These are phyloP conservation scores for Lecanicillium sp. DNA, from an alignment of 2,329 filamentous ascomycete species.

Conservation along the genomic window DNA sequence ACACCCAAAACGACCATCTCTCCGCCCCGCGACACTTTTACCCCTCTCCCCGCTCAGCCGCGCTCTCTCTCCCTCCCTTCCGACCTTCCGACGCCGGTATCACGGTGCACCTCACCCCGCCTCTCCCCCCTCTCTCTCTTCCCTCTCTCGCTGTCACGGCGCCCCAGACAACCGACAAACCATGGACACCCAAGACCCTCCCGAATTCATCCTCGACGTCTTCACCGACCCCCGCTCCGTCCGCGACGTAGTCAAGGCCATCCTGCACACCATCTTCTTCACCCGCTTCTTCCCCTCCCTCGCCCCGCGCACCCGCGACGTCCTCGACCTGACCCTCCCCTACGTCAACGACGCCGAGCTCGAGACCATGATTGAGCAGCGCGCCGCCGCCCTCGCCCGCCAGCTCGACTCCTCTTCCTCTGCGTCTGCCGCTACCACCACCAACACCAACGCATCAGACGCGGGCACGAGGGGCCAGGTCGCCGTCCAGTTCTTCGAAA, in stretches of 20 bases:
- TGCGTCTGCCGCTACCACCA: slow-evolving; percentile 19
- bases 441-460: slow-evolving; percentile 1
- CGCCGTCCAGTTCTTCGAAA: slow-evolving; percentile 90
- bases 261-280: slow-evolving; percentile 97
- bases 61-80: not conserved
- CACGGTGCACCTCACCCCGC: not conserved
- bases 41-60: no score
- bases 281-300: slow-evolving; percentile 93
- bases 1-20: no score
- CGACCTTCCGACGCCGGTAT: not conserved
- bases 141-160: not conserved
- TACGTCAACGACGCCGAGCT: slow-evolving; percentile 86
- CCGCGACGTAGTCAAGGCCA: slow-evolving; percentile 86
- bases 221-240: slow-evolving; percentile 87
- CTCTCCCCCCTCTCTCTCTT: not conserved
- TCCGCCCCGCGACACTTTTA: no score
- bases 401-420: slow-evolving; percentile 52
- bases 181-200: slow-evolving; percentile 36
- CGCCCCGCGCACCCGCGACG: slow-evolving; percentile 73
- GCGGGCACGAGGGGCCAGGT: slow-evolving; percentile 64
- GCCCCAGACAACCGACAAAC: no score
- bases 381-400: slow-evolving; percentile 69
- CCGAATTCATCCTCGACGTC: slow-evolving; percentile 89
- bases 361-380: slow-evolving; percentile 87
- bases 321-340: slow-evolving; percentile 84